Base-by-base conservation (phyloP, 2,329 filamentous ascomycete genomes). In the Colletotrichum gigasporum region DNA sequence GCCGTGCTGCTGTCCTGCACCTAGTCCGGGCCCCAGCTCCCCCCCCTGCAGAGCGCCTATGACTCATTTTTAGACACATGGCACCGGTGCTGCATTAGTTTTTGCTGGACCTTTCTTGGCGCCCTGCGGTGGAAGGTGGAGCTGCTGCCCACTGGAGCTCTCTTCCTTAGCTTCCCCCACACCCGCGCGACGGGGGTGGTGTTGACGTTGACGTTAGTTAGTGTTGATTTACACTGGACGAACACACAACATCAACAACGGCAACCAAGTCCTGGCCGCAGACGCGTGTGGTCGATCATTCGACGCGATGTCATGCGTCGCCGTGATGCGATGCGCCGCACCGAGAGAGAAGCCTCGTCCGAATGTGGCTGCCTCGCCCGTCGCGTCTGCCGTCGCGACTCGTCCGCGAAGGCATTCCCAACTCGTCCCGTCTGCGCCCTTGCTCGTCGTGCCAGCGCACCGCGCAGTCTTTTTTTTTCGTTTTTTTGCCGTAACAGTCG, bases 11-110 rank as follows among this genome's bases (percentile, higher is more conserved):
- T 34, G 30, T 54, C 32, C 28, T n/a, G n/a, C n/a, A n/a, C 48
- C 20, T 42, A 10, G 48, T 50, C 26, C 67, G 69, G 70, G 69
- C 48, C 48, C 39, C 45, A 56, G 47, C 52, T 20, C 35, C 16
- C 26, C 47, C 55, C 53, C 63, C 41, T 63, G 63, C 52, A 52
- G 18, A 66, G 69, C 71, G 69, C 69, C 66, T 73, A 70, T 74
- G 73, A 75, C 70, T 75, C 72, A 75, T 68, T 69, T 71, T 70
- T 71, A 71, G 73, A 74, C 71, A 74, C 70, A 71, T 72, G 69
- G 72, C 68, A 68, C 52, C 28, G 32, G 44, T 30, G 14, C 24
- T 59, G 58, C 50, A 48, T 58, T 67, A 66, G 63, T 63, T 54
- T 32, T 22, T 11, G 14, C 44, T 35, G 18, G 11, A 30, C 30